Evolutionary conservation across 495 filamentous ascomycete species (phyloP), one percentile per base, ranked within the genome.

Genomic region (Penicillium arizonense): DNA sequence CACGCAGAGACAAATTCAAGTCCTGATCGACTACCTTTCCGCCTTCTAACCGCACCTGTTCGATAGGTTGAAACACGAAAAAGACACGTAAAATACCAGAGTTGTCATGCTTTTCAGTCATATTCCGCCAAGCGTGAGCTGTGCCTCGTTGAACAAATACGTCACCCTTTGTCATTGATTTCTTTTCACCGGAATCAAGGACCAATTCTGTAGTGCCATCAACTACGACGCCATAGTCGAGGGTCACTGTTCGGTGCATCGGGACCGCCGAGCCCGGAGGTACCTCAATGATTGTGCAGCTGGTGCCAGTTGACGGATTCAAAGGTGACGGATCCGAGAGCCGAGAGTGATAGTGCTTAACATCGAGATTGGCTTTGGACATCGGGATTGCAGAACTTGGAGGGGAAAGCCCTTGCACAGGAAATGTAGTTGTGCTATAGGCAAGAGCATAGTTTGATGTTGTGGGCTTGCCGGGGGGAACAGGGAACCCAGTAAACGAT

Each of bases 141-240:
- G 85, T 88, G 1, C 74, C 85, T 48, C 87, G 61, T 70, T 89
- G 86, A 30, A 89, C 77, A 14, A 75, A 75, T 11, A 87, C 70
- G 59, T 90, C 85, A 3, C 87, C 87, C 20, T 78, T 63, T 62
- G 74, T 67, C 77, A 90, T 63, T 13, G 66, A 46, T 45, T 65
- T 65, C 48, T 60, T 67, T 62, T 82, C 82, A 0, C 85, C 87
- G 16, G 72, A 70, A 62, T 89, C 87, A n/a, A 90, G 69, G 12
- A 83, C 56, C 66, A 85, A 68, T 53, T 88, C 83, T 3, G 88
- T 58, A 55, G 73, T 61, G 3, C 86, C 86, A 59, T 88, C 85
- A 8, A 89, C 49, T 34, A 89, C 73, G 52, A 88, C 76, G 23
- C 84, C 85, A 52, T 85, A 88, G 53, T 89, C 86, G 4, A 89